Percentiles rank a stretch among this genome's conserved stretches.
phyloP scores from a whole-genome alignment of 2,329 filamentous ascomycete species.

The Chaetomium olivaceum region DNA sequence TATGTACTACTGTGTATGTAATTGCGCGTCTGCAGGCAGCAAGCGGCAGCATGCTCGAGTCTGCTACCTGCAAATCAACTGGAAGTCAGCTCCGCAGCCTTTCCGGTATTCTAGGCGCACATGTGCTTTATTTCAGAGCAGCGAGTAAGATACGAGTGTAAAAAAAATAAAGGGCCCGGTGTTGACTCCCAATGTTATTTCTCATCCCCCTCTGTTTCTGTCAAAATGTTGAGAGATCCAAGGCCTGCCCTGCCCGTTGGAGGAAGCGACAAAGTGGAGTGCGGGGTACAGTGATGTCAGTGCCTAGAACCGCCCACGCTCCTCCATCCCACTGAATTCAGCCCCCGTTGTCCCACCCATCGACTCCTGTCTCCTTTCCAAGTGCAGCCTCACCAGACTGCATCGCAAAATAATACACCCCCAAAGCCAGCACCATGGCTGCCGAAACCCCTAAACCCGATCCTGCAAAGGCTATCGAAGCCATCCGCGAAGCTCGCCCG shows the following conservation, averaged over 20 bases:
- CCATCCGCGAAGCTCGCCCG: conserved; percentile 51
- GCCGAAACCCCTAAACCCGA: conserved; percentile 27
- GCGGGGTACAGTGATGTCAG: conserved; percentile 21
- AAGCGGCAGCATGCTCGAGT: too few species aligned
- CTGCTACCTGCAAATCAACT: too few species aligned
- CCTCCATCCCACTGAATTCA: conserved; percentile 2
- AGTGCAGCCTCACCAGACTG: not conserved
- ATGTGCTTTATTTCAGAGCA: not conserved
- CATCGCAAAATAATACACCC: not conserved
- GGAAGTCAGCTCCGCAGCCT: too few species aligned
- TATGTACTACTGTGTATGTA: too few species aligned
- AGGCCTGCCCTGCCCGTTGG: not conserved
- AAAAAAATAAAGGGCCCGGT: not conserved
- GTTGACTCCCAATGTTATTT: not conserved
- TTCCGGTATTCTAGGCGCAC: not conserved
- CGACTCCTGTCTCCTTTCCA: not conserved
- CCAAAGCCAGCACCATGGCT: conserved; percentile 21
- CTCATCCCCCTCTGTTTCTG: not conserved
- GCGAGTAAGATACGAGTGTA: not conserved
- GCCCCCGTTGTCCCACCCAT: not conserved
- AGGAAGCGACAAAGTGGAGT: not conserved
- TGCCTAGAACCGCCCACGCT: conserved; percentile 3
- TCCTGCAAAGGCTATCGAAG: conserved; percentile 45
- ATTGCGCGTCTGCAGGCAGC: too few species aligned
- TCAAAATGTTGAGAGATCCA: not conserved